A percentile compares a stretch with the other conserved stretches of the same genome.
Conservation (phyloP, 2,329 filamentous ascomycete species). For the Curvularia eragrostidis region DNA sequence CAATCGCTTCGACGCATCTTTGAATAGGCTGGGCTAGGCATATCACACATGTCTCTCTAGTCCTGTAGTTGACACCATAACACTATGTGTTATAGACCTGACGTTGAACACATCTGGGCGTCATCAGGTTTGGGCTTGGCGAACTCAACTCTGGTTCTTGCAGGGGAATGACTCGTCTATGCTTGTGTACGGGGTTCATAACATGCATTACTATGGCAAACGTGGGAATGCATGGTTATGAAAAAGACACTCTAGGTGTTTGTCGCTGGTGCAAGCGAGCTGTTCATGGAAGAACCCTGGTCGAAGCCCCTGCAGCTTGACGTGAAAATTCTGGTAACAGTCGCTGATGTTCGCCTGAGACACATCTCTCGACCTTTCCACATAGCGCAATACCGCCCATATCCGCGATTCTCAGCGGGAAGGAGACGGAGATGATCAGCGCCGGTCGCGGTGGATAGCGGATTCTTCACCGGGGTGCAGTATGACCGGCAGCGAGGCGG, state of each 20-base stretch:
- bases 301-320: conserved; percentile 13
- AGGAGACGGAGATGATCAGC: conserved; percentile 31
- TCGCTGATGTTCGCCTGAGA: conserved; percentile 18
- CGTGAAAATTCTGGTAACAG: conserved; percentile 27
- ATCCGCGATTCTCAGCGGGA: conserved; percentile 32
- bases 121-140: conserved; percentile 29
- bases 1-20: conserved; percentile 29
- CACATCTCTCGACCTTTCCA: conserved; percentile 23
- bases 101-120: conserved; percentile 28
- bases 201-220: conserved; percentile 39
- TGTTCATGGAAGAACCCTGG: conserved; percentile 33
- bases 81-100: conserved; percentile 35
- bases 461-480: conserved; percentile 34
- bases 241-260: conserved; percentile 24
- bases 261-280: conserved; percentile 32
- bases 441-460: conserved; percentile 33
- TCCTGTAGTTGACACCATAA: conserved; percentile 36
- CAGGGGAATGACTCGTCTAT: conserved; percentile 34
- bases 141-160: conserved; percentile 28
- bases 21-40: conserved; percentile 28
- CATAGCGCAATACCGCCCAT: conserved; percentile 36
- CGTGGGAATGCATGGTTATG: conserved; percentile 38
- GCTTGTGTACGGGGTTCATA: conserved; percentile 35
- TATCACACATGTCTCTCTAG: conserved; percentile 17
- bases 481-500: conserved; percentile 44